These are phyloP conservation scores for Diaporthe vaccinii DNA, from an alignment of 2,329 filamentous ascomycete species.

Conservation along the genomic window DNA sequence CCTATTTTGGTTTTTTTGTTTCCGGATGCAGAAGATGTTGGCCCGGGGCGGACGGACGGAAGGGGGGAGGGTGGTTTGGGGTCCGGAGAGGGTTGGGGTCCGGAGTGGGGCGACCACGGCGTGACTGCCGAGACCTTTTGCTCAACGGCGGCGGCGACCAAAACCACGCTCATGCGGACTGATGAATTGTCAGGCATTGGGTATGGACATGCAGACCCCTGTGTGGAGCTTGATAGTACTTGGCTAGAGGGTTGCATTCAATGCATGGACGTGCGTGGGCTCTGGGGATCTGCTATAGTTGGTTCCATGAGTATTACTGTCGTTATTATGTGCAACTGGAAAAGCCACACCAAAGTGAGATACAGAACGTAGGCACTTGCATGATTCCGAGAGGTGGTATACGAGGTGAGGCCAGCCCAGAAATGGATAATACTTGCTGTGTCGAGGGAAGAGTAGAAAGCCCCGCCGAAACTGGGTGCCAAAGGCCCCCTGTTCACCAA, in stretches of 20 bases:
- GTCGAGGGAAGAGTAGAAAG: background rate
- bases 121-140: no score
- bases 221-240: background rate
- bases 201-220: background rate
- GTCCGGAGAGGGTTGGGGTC: no score
- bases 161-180: background rate
- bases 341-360: background rate
- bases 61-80: no score
- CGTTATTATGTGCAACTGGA: background rate
- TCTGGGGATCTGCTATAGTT: background rate
- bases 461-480: background rate
- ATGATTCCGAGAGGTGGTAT: background rate
- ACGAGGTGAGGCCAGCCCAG: background rate
- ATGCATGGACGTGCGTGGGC: background rate
- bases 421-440: background rate
- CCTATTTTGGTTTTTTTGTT: background rate
- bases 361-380: background rate
- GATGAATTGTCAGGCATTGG: background rate
- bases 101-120: no score
- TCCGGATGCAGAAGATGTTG: background rate
- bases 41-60: no score
- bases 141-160: background rate
- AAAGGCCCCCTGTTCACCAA: background rate
- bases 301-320: background rate
- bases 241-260: background rate